phyloP scores from a whole-genome alignment of 2,329 filamentous ascomycete genomes.

The Cladosporium phlei region DNA sequence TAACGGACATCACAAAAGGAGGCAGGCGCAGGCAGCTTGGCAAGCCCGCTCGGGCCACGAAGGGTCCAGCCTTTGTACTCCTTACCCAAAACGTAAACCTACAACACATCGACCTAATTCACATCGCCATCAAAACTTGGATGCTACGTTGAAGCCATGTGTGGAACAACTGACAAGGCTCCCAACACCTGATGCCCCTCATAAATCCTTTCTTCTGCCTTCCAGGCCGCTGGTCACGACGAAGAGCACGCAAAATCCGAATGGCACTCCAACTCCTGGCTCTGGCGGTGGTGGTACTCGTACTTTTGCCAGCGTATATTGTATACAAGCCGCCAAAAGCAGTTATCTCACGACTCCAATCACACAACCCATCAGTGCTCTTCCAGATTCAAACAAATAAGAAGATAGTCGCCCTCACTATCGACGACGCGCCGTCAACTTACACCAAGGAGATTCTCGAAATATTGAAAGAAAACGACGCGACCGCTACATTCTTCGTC shows the following conservation, averaged over 20 bases:
- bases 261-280: conserved; percentile 27
- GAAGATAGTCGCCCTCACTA: conserved; percentile 73
- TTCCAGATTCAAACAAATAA: conserved; percentile 60
- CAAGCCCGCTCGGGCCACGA: too few relatives aligned
- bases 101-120: too few relatives aligned
- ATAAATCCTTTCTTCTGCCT: conserved; percentile 30
- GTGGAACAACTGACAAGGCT: too few relatives aligned
- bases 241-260: conserved; percentile 27
- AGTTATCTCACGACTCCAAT: conserved; percentile 66
- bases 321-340: conserved; percentile 76
- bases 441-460: conserved; percentile 67
- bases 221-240: conserved; percentile 29
- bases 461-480: conserved; percentile 59
- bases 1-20: too few relatives aligned
- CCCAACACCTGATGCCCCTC: conserved; percentile 25
- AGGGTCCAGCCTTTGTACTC: too few relatives aligned
- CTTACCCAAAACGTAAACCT: too few relatives aligned
- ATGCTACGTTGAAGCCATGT: too few relatives aligned
- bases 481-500: conserved; percentile 80
- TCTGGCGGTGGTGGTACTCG: conserved; percentile 23
- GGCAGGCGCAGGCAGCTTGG: too few relatives aligned
- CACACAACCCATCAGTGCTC: conserved; percentile 71
- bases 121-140: too few relatives aligned
- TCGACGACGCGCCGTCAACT: conserved; percentile 77
- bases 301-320: conserved; percentile 54